Evolutionary conservation across 495 filamentous ascomycete species (phyloP).

Genomic region (Aspergillus bridgeri): DNA sequence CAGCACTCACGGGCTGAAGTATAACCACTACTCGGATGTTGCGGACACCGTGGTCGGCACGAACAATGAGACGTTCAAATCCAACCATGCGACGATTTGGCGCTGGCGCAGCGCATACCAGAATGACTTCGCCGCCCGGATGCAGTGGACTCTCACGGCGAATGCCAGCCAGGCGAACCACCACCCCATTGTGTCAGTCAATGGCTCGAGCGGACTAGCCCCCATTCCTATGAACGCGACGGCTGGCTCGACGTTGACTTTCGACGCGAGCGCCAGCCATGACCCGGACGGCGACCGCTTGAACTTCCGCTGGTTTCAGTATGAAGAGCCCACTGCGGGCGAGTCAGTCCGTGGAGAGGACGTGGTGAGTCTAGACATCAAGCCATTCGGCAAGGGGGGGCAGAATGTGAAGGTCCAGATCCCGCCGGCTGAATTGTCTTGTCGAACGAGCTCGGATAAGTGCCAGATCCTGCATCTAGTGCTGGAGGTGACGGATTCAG

Average conservation of each 20-base stretch:
- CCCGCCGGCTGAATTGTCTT: constrained; percentile 23
- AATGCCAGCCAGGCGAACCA: constrained; percentile 30
- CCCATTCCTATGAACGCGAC: constrained; percentile 25
- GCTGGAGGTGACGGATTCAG: constrained; percentile 29
- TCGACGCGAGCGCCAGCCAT: constrained; percentile 34
- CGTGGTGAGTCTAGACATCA: constrained; percentile 21
- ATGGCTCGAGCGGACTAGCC: constrained; percentile 25
- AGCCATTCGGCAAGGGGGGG: background rate
- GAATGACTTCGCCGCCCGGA: constrained; percentile 44
- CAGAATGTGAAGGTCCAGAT: constrained; percentile 25
- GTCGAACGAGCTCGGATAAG: constrained; percentile 14
- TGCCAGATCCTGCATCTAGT: constrained; percentile 33
- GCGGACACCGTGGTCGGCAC: constrained; percentile 30
- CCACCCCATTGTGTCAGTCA: constrained; percentile 35
- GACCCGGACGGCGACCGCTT: constrained; percentile 36
- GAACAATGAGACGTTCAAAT: constrained; percentile 26
- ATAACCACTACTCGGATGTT: constrained; percentile 33
- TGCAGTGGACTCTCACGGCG: constrained; percentile 36
- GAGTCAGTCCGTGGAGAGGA: constrained; percentile 27
- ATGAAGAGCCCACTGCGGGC: constrained; percentile 32
- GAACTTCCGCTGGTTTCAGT: constrained; percentile 40
- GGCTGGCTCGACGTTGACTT: constrained; percentile 22
- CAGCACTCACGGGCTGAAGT: constrained; percentile 16
- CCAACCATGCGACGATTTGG: constrained; percentile 39
- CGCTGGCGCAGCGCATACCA: constrained; percentile 44